These are phyloP conservation scores for Gliomastix tumulicola DNA, from an alignment of 2,329 filamentous ascomycete genomes.

Conservation along the genomic window DNA sequence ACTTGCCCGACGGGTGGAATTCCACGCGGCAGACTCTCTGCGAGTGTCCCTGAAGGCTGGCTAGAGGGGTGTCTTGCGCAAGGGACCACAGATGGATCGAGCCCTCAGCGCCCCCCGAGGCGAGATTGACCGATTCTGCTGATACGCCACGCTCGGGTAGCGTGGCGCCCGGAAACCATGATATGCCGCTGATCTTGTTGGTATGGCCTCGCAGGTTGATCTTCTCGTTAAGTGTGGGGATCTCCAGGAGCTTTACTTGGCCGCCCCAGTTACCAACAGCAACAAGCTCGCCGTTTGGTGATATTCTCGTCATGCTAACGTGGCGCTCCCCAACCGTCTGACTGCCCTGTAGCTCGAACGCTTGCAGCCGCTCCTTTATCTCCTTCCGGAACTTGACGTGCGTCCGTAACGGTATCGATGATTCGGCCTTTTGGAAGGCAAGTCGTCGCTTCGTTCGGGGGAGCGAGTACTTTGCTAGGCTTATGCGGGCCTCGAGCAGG, in stretches of 20 bases:
- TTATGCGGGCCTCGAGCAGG: conserved; percentile 67
- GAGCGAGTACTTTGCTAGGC: conserved; percentile 78
- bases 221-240: conserved; percentile 75
- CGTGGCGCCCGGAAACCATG: conserved; percentile 83
- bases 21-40: conserved; percentile 87
- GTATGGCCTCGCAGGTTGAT: conserved; percentile 75
- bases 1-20: conserved; percentile 87
- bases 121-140: conserved; percentile 70
- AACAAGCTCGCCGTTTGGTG: conserved; percentile 74
- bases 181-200: conserved; percentile 81
- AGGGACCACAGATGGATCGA: conserved; percentile 88
- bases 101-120: conserved; percentile 84
- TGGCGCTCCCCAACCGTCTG: conserved; percentile 89
- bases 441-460: conserved; percentile 73
- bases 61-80: conserved; percentile 74
- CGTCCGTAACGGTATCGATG: conserved; percentile 75
- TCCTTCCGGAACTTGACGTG: conserved; percentile 90
- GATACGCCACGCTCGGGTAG: conserved; percentile 65
- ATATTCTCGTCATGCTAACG: conserved; percentile 85
- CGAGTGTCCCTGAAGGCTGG: conserved; percentile 75
- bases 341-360: conserved; percentile 86
- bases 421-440: conserved; percentile 71
- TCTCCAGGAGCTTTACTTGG: conserved; percentile 75
- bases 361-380: conserved; percentile 74
- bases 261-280: conserved; percentile 93